phyloP scores from a whole-genome alignment of 2,329 filamentous ascomycete genomes.

The Aspergillus sp. region DNA sequence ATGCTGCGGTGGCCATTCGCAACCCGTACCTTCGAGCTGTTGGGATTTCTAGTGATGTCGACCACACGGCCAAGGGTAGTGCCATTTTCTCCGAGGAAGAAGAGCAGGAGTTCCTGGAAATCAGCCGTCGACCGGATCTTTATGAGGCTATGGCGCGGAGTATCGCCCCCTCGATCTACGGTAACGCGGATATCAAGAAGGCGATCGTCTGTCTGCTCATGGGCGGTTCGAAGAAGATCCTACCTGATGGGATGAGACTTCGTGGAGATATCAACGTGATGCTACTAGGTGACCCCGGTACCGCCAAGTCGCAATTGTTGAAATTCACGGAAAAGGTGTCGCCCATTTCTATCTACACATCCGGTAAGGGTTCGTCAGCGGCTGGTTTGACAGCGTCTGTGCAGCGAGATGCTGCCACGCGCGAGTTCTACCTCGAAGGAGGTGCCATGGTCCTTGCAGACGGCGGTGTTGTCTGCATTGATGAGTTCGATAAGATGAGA shows the following conservation, averaged over 20 bases:
- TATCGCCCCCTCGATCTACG: slow-evolving; percentile 95
- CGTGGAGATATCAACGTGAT: slow-evolving; percentile 97
- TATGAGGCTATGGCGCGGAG: slow-evolving; percentile 84
- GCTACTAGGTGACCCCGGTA: slow-evolving; percentile 92
- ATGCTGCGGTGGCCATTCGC: slow-evolving; percentile 82
- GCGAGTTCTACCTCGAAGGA: slow-evolving; percentile 96
- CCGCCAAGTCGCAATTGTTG: slow-evolving; percentile 90
- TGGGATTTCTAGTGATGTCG: slow-evolving; percentile 82
- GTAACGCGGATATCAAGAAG: slow-evolving; percentile 94
- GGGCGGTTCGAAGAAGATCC: slow-evolving; percentile 93
- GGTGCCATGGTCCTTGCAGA: slow-evolving; percentile 98
- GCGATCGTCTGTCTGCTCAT: slow-evolving; percentile 88
- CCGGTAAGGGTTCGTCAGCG: slow-evolving; percentile 93
- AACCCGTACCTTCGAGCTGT: slow-evolving; percentile 92
- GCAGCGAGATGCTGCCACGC: slow-evolving; percentile 80
- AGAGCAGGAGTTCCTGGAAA: slow-evolving; percentile 88
- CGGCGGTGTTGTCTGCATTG: slow-evolving; percentile 93
- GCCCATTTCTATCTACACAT: slow-evolving; percentile 96
- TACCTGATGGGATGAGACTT: slow-evolving; percentile 95
- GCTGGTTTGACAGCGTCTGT: slow-evolving; percentile 96
- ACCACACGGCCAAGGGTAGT: slow-evolving; percentile 78
- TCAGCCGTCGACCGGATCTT: slow-evolving; percentile 85
- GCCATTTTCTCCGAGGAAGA: slow-evolving; percentile 86
- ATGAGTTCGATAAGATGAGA: slow-evolving; percentile 99
- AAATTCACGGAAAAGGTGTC: slow-evolving; percentile 97